Conservation (phyloP, 345 rosid genomes). For the Citrus hindsii region DNA sequence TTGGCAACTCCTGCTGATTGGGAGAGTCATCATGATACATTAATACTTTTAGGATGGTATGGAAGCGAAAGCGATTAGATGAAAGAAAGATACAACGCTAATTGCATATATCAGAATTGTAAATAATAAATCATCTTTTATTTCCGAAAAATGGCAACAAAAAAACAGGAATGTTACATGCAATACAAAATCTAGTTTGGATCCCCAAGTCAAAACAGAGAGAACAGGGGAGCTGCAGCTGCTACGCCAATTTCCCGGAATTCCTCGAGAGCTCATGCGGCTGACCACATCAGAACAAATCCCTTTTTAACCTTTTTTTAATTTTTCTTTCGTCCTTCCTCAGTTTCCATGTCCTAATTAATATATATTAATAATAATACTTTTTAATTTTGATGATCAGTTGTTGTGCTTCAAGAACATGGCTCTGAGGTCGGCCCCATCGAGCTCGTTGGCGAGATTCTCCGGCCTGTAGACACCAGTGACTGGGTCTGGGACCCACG, state of each 20-base stretch:
- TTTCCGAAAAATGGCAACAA: not conserved
- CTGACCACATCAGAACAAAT: not conserved
- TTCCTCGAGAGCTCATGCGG: not conserved
- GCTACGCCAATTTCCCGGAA: not conserved
- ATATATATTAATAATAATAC: no score
- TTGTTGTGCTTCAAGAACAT: constrained; percentile 46
- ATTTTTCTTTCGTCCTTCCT: not conserved
- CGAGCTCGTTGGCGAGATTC: constrained; percentile 53
- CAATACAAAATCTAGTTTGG: not conserved
- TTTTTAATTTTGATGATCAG: no score
- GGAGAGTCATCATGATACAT: no score
- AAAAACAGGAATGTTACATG: not conserved
- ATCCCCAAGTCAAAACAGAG: not conserved
- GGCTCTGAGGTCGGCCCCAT: constrained; percentile 67
- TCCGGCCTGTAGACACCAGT: constrained; percentile 88
- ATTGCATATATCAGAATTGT: not conserved
- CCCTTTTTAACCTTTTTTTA: not conserved
- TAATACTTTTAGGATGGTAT: no score
- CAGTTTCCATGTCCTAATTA: no score
- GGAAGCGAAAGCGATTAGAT: no score
- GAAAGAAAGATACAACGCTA: not conserved
- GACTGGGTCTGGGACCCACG: constrained; percentile 85
- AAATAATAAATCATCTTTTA: not conserved
- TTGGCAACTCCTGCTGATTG: not conserved
- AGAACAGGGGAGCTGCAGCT: not conserved